A percentile compares a stretch with the other conserved stretches of the same genome.
Conservation (phyloP, 2,329 filamentous ascomycete species). For the Colletotrichum paranaense region DNA sequence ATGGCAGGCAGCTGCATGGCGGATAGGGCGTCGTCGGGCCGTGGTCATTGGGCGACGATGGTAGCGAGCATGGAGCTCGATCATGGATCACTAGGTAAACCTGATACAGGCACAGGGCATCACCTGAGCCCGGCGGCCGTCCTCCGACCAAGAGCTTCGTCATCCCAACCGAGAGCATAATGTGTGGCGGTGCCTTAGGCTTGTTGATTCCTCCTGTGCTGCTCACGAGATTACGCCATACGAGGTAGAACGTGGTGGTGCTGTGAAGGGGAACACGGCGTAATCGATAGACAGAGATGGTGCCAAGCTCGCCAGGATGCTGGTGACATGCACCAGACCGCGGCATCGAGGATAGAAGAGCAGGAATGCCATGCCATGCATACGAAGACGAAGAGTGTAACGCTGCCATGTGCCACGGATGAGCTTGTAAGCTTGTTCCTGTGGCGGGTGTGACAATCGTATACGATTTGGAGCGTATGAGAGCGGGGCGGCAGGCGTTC, state of each 20-base stretch:
- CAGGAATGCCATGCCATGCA: background rate
- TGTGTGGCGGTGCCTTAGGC: background rate
- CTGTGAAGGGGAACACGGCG: background rate
- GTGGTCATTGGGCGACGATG: background rate
- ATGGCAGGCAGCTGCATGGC: slow-evolving; percentile 7
- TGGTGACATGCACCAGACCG: background rate
- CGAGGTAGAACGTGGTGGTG: background rate
- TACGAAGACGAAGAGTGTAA: background rate
- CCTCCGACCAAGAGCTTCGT: background rate
- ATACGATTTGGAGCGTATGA: background rate
- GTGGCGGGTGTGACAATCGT: slow-evolving; percentile 12
- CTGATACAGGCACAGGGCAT: slow-evolving; percentile 17
- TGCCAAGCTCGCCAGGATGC: background rate
- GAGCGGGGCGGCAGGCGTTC: background rate
- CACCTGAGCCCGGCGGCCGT: background rate
- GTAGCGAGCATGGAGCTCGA: background rate
- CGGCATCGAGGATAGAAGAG: background rate
- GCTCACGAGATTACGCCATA: background rate
- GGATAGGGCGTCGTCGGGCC: background rate
- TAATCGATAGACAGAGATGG: background rate
- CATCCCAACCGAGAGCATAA: background rate
- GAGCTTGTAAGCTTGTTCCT: slow-evolving; percentile 5
- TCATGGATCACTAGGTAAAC: slow-evolving; percentile 2
- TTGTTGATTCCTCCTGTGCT: background rate
- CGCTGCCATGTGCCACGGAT: slow-evolving; percentile 25